Base-by-base conservation (phyloP, 345 rosid species). In the Aurinia saxatilis region DNA sequence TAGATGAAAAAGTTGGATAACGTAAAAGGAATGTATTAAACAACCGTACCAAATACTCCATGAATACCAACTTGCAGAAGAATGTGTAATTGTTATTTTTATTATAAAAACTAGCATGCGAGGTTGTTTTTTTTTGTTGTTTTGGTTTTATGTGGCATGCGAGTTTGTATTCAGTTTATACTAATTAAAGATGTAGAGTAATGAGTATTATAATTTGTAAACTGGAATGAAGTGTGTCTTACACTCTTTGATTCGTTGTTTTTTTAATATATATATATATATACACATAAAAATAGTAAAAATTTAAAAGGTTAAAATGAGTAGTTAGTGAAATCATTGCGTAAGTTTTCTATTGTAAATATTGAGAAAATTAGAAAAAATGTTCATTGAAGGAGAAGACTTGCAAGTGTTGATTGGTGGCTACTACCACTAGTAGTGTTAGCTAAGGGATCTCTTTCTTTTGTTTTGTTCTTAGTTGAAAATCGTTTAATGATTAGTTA, bases 351-450 rank as follows among this genome's bases (percentile, higher is more conserved):
- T 71, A 39, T 37, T 54, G 31, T 27, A 27, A 27, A 27, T 27
- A 27, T 6, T 23, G 27, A 23, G 27, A 23, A 23, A 2, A 2
- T 23, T 23, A 60, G 7, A 14, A n/a, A 33, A 8, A 9, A 33
- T 48, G 60, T 71, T 64, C 40, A 58, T 64, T 71, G 75, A 71
- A 64, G 42, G 50, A 58, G 71, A 71, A 71, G 75, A 35, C 41
- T 63, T 61, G 35, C 36, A 54, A 54, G 44, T 46, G 27, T 63
- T 70, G 64, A 70, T 63, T 70, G 74, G 30, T 57, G 60, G 60
- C 53, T 63, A 58, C 61, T 52, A 63, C 54, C 60, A 64, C 59
- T 10, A 23, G 70, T 17, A 44, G 71, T 71, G 75, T 57, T 18
- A 14, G 38, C 38, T 14, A 72, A 72, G 75, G 57, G 15, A 50